Evolutionary conservation across 164 flowering plant species (phyloP), one percentile per base, ranked within the genome.

Genomic region (Stephania yunnanensis): DNA sequence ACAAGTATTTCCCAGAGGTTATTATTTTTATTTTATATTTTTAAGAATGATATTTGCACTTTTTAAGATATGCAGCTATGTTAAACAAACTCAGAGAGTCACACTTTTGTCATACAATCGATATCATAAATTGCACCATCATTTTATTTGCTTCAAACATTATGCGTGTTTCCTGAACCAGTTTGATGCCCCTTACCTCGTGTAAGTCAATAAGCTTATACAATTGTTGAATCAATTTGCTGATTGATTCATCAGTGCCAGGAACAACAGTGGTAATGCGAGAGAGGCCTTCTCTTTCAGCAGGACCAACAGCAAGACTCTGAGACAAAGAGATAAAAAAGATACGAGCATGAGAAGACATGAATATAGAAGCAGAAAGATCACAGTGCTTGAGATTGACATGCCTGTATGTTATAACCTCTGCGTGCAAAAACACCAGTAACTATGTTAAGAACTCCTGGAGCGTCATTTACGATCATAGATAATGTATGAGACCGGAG

Each of bases 221-320:
- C 69, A 96, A 90, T 74, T 94, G 99, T 76, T 94, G 97, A 68
- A 91, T 89, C 82, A 96, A 85, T 84, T 94, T 94, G 82, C 84
- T 72, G 82, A 94, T 91, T 72, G 97, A 91, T 76, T 89, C 95
- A 84, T 96, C 94, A 70, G 97, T 94, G 45, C 93, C 99, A 74
- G 97, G 98, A 80, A 96, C 97, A 77, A 96, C 99, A 48, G 99
- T 96, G 73, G 95, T 96, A 75, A 96, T 91, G 72, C 97, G 95
- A 70, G 99, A 96, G 64, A 86, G 74, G 1, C 99, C 99, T 81
- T 90, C 90, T 50, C 46, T 80, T 86, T 96, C 99, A 22, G 99
- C 86, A 82, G 85, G 95, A 29, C 98, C 99, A 52, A 92, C 98
- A 79, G 98, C 99, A 72, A 96, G 90, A 82, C 99, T 96, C 99